A percentile compares a stretch with the other conserved stretches of the same genome.
Conservation (phyloP, 306 rosid genomes). For the Rosa multiflora region DNA sequence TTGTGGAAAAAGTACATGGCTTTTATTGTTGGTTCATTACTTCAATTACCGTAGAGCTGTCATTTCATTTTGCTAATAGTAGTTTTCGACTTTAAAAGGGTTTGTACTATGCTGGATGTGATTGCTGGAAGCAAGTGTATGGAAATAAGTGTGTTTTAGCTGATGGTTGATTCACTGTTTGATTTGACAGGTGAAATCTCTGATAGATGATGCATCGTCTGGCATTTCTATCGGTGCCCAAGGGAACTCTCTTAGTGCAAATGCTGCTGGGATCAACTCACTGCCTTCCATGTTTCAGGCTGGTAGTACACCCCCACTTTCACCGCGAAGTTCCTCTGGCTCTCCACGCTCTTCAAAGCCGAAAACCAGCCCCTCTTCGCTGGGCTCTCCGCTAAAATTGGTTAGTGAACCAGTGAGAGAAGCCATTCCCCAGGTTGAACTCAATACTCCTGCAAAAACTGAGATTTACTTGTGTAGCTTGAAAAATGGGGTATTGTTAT, state of each 20-base stretch:
- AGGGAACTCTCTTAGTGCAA: constrained; percentile 45
- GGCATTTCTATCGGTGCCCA: constrained; percentile 43
- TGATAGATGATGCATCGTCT: constrained; percentile 61
- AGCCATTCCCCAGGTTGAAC: constrained; percentile 70
- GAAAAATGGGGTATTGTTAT: neutral
- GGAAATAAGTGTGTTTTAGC: constrained; percentile 18
- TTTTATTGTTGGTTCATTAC: neutral
- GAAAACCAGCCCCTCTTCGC: constrained; percentile 64
- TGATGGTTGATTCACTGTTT: constrained; percentile 20
- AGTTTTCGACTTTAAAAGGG: neutral
- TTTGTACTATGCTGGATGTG: neutral
- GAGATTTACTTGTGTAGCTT: constrained; percentile 14
- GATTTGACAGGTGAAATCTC: constrained; percentile 59
- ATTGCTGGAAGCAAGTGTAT: neutral
- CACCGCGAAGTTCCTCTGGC: constrained; percentile 79
- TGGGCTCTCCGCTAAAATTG: constrained; percentile 66
- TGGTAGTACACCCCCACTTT: constrained; percentile 77
- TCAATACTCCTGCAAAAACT: neutral
- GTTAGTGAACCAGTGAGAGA: constrained; percentile 63
- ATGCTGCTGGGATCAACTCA: constrained; percentile 40
- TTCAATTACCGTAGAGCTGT: neutral
- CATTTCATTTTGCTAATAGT: neutral
- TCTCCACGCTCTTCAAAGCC: constrained; percentile 67
- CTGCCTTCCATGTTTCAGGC: constrained; percentile 67
- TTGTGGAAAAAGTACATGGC: no score